Conservation (phyloP, 495 filamentous ascomycete genomes). For the Neurospora africana region DNA sequence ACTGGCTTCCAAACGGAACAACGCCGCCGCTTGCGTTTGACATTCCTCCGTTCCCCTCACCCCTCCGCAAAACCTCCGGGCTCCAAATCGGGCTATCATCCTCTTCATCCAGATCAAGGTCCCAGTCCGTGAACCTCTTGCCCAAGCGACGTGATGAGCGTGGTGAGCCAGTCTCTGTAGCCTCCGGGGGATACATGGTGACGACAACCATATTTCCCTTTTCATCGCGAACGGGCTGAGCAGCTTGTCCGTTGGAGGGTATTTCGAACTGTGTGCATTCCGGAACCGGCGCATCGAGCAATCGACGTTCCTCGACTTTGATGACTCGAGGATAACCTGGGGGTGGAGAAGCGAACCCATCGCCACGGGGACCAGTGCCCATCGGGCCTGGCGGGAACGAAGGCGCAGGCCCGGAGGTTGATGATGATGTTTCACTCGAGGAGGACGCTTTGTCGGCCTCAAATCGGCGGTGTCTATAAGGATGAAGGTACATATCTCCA, state of each 20-base stretch:
- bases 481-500: background rate
- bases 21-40: background rate
- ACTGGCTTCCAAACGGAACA: slow-evolving; percentile 13
- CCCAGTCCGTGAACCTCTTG: background rate
- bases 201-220: slow-evolving; percentile 40
- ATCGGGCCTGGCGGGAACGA: slow-evolving; percentile 5
- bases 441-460: background rate
- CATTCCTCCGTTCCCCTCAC: background rate
- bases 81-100: background rate
- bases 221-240: slow-evolving; percentile 29
- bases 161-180: slow-evolving; percentile 39
- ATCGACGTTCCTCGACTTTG: slow-evolving; percentile 72
- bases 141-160: background rate
- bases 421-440: slow-evolving; percentile 1
- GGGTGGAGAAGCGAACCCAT: slow-evolving; percentile 4
- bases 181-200: slow-evolving; percentile 14
- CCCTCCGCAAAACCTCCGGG: background rate
- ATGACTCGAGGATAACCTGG: slow-evolving; percentile 57
- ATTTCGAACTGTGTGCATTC: slow-evolving; percentile 65
- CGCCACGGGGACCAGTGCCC: slow-evolving; percentile 9
- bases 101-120: background rate
- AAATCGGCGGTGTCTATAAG: background rate
- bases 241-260: slow-evolving; percentile 22
- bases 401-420: slow-evolving; percentile 4
- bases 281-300: slow-evolving; percentile 19